Evolutionary conservation across 2,329 filamentous ascomycete genomes (phyloP).

Genomic region (Elsinoe batatas): DNA sequence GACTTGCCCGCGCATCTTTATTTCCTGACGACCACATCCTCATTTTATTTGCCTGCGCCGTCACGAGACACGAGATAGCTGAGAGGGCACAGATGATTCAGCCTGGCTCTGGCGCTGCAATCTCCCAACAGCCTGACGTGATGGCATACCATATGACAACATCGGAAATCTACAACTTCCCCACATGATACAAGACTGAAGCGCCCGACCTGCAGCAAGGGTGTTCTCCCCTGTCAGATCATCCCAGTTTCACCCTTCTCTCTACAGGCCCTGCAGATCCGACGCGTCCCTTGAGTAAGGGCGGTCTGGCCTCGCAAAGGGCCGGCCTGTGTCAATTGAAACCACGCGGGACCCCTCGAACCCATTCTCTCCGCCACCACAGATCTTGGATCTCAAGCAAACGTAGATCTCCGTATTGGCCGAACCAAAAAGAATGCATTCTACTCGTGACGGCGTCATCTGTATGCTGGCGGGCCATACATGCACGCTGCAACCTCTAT

Average conservation of each 20-base stretch:
- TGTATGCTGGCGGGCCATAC: neutral
- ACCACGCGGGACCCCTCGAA: neutral
- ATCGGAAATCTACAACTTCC: neutral
- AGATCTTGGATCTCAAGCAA: neutral
- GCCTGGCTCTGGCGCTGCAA: neutral
- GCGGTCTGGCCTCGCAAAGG: slow-evolving; percentile 2
- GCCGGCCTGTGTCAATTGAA: neutral
- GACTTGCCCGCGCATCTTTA: slow-evolving; percentile 1
- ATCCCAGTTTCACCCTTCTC: neutral
- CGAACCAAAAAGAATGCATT: slow-evolving; percentile 9
- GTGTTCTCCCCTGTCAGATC: slow-evolving; percentile 8
- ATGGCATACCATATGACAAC: neutral
- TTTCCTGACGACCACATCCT: slow-evolving; percentile 9
- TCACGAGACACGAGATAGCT: neutral
- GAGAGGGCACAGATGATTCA: neutral
- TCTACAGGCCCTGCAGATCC: neutral
- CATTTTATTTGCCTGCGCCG: slow-evolving; percentile 9
- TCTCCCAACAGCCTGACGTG: neutral
- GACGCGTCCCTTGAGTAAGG: neutral
- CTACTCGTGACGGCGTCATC: slow-evolving; percentile 6
- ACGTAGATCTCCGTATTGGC: neutral
- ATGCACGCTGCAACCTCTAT: too few species aligned
- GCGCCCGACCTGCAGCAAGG: slow-evolving; percentile 10
- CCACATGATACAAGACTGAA: neutral
- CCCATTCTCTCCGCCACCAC: neutral